A percentile compares a stretch with the other conserved stretches of the same genome.
phyloP scores from a whole-genome alignment of 2,329 filamentous ascomycete species.

The Hypoxylon rubiginosum region DNA sequence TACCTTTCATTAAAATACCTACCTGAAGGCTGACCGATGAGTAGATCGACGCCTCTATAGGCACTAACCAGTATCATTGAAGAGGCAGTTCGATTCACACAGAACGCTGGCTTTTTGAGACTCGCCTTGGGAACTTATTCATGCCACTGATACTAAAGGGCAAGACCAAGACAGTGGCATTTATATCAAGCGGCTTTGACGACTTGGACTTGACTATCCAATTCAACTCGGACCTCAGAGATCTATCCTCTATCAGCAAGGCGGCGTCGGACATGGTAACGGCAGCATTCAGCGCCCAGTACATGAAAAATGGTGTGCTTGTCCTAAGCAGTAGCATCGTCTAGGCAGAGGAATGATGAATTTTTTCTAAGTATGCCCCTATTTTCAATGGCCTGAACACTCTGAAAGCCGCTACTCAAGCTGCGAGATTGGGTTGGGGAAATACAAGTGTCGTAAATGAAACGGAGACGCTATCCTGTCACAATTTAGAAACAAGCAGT shows the following conservation, averaged over 20 bases:
- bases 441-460: conserved; percentile 44
- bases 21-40: no score
- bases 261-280: conserved; percentile 39
- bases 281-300: conserved; percentile 59
- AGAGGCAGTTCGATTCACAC: no score
- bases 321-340: conserved; percentile 46
- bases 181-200: conserved; percentile 62
- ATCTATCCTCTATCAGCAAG: conserved; percentile 61
- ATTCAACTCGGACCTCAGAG: conserved; percentile 59
- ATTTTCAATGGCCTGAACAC: conserved; percentile 42
- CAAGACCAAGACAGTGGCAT: conserved; percentile 65
- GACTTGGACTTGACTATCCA: conserved; percentile 54
- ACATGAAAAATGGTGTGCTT: conserved; percentile 59
- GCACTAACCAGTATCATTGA: no score
- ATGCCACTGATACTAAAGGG: conserved; percentile 66
- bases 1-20: no score
- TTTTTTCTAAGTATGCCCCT: conserved; percentile 46
- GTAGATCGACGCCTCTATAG: no score
- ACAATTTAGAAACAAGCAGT: conserved; percentile 62
- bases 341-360: conserved; percentile 28
- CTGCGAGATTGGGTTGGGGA: conserved; percentile 37
- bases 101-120: no score
- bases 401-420: conserved; percentile 33
- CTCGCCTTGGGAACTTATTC: conserved; percentile 56
- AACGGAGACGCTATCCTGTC: conserved; percentile 61